Conservation (phyloP, 352 stramenopile species). For the Phytophthora ohioensis region DNA sequence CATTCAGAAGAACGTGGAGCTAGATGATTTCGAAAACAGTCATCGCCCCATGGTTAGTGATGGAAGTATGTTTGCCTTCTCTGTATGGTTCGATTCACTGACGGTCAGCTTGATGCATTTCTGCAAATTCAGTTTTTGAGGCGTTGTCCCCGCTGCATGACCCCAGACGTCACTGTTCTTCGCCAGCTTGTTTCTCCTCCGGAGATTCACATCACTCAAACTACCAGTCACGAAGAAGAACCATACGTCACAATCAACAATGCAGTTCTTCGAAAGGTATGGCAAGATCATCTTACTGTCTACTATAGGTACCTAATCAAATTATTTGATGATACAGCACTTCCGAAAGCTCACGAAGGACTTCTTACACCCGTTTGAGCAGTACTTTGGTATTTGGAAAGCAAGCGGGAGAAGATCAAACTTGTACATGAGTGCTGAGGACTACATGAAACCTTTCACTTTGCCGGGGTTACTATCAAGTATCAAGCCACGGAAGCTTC, state of each 20-base stretch:
- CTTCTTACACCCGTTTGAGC: slow-evolving; percentile 90
- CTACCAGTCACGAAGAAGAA: slow-evolving; percentile 63
- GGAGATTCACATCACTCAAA: slow-evolving; percentile 58
- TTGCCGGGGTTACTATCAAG: slow-evolving; percentile 61
- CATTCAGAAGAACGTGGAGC: slow-evolving; percentile 65
- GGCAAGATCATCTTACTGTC: background rate
- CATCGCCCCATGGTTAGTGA: slow-evolving; percentile 48
- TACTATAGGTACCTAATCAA: slow-evolving; percentile 1
- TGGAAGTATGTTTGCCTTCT: background rate
- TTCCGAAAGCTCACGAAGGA: slow-evolving; percentile 86
- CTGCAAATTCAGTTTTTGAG: slow-evolving; percentile 54
- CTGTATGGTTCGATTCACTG: slow-evolving; percentile 14
- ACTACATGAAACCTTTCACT: slow-evolving; percentile 82
- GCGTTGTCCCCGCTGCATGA: slow-evolving; percentile 63
- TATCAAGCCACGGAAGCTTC: slow-evolving; percentile 64
- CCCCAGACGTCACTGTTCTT: slow-evolving; percentile 67
- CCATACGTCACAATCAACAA: slow-evolving; percentile 88
- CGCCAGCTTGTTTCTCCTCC: slow-evolving; percentile 68
- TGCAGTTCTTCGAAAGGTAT: slow-evolving; percentile 79
- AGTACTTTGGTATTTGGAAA: slow-evolving; percentile 89
- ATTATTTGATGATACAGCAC: slow-evolving; percentile 54
- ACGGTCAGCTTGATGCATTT: background rate
- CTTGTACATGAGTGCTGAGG: slow-evolving; percentile 71
- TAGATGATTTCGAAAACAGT: slow-evolving; percentile 51
- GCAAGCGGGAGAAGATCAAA: slow-evolving; percentile 61